Evolutionary conservation across 2,329 filamentous ascomycete genomes (phyloP).

Genomic region (Fusarium xyrophilum): DNA sequence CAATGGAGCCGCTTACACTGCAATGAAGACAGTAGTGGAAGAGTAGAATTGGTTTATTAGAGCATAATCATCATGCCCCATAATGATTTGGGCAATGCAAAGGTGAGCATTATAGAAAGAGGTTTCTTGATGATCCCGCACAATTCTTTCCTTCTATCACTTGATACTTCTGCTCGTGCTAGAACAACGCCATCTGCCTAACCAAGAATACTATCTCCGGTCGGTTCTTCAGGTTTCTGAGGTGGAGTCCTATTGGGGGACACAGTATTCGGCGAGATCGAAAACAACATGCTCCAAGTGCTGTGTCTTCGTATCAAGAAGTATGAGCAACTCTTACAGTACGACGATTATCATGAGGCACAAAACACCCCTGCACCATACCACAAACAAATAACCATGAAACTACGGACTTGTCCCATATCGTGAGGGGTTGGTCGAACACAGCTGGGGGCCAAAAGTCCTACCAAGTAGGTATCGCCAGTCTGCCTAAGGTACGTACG

Average conservation of each 20-base stretch:
- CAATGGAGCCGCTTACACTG: constrained; percentile 1
- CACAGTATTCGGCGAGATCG: constrained; percentile 24
- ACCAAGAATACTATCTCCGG: background rate
- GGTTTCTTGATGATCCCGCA: background rate
- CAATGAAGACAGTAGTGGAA: background rate
- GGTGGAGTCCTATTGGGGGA: no score
- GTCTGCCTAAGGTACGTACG: background rate
- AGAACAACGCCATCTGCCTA: background rate
- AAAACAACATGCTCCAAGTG: constrained; percentile 1
- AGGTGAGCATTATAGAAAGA: background rate
- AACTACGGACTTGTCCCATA: background rate
- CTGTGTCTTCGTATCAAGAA: background rate
- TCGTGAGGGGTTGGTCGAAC: background rate
- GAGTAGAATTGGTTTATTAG: background rate
- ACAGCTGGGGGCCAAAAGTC: constrained; percentile 2
- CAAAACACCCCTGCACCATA: background rate
- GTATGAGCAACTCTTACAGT: background rate
- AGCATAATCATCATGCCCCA: background rate
- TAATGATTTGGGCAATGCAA: background rate
- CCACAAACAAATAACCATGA: background rate
- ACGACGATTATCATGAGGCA: background rate
- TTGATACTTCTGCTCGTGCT: background rate
- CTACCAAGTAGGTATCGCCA: background rate
- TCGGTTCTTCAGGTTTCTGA: background rate
- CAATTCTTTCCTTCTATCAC: background rate